Conservation (phyloP, 441 rosid species). For the Theobroma grandiflorum region DNA sequence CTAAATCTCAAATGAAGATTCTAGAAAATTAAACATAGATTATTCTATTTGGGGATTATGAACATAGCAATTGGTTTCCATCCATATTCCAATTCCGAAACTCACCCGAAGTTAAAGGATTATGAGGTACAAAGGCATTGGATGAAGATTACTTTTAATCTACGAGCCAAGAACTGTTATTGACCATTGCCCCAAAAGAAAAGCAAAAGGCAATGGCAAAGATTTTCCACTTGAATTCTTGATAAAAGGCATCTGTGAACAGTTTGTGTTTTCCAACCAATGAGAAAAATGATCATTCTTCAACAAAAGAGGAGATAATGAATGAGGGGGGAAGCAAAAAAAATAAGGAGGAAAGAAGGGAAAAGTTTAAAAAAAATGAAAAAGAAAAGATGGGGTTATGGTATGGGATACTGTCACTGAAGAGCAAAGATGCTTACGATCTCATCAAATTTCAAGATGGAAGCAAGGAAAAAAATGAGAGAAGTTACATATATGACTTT, state of each 20-base stretch:
- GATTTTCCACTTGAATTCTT: conserved; percentile 78
- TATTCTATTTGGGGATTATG: too few relatives aligned
- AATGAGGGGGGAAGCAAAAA: neutral
- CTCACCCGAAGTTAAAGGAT: conserved; percentile 86
- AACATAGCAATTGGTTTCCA: conserved; percentile 65
- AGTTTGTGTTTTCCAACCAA: neutral
- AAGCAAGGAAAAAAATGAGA: neutral
- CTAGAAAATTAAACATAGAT: too few relatives aligned
- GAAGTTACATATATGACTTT: neutral
- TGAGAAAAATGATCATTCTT: neutral
- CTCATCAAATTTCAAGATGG: neutral
- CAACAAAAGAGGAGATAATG: neutral
- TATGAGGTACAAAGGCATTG: conserved; percentile 97
- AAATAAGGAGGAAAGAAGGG: neutral
- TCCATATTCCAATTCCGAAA: conserved; percentile 82
- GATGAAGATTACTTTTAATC: conserved; percentile 94
- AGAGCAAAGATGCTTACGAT: neutral
- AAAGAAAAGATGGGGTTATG: neutral
- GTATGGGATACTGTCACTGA: neutral
- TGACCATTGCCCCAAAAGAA: conserved; percentile 62
- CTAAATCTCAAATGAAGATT: too few relatives aligned
- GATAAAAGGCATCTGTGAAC: neutral
- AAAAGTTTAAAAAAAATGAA: neutral
- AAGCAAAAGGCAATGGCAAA: conserved; percentile 91
- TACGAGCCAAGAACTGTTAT: conserved; percentile 45